Percentiles rank a stretch among this genome's conserved stretches.
Conservation (phyloP, 2,329 filamentous ascomycete species). For the Botrytis sinoallii region DNA sequence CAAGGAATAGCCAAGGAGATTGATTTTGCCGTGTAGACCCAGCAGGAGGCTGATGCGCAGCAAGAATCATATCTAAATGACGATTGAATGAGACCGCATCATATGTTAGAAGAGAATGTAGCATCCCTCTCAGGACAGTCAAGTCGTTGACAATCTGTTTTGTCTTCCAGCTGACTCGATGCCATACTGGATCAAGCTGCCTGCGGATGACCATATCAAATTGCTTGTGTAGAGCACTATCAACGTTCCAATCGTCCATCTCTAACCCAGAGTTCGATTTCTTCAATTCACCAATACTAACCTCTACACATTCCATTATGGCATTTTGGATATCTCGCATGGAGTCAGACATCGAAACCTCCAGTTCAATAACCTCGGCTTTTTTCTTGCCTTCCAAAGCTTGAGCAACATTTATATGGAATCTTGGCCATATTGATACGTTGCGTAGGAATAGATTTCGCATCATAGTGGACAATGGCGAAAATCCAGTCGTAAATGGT, state of each 20-base stretch:
- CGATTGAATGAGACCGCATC: constrained; percentile 90
- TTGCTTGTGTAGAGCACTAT: constrained; percentile 86
- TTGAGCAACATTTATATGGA: constrained; percentile 85
- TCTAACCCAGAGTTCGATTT: constrained; percentile 87
- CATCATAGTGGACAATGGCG: constrained; percentile 86
- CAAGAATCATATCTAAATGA: constrained; percentile 90
- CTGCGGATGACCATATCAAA: constrained; percentile 86
- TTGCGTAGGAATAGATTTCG: constrained; percentile 87
- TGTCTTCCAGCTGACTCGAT: constrained; percentile 91
- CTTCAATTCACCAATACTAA: constrained; percentile 89
- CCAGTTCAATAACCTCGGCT: constrained; percentile 94
- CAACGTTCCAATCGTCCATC: constrained; percentile 95
- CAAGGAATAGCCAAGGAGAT: constrained; percentile 93
- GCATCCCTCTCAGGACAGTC: constrained; percentile 74
- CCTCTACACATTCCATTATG: constrained; percentile 92
- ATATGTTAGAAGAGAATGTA: constrained; percentile 78
- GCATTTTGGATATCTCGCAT: constrained; percentile 95
- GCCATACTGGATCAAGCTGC: constrained; percentile 95
- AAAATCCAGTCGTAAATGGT: constrained; percentile 83
- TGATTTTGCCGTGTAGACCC: constrained; percentile 85
- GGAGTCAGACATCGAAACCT: constrained; percentile 90
- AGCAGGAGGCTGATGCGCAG: constrained; percentile 82
- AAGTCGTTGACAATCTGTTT: constrained; percentile 91
- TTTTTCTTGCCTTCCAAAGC: constrained; percentile 88
- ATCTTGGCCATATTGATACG: constrained; percentile 86